Evolutionary conservation across 306 rosid genomes (phyloP), one percentile per base, ranked within the genome.

Genomic region (Cucurbita maxima): DNA sequence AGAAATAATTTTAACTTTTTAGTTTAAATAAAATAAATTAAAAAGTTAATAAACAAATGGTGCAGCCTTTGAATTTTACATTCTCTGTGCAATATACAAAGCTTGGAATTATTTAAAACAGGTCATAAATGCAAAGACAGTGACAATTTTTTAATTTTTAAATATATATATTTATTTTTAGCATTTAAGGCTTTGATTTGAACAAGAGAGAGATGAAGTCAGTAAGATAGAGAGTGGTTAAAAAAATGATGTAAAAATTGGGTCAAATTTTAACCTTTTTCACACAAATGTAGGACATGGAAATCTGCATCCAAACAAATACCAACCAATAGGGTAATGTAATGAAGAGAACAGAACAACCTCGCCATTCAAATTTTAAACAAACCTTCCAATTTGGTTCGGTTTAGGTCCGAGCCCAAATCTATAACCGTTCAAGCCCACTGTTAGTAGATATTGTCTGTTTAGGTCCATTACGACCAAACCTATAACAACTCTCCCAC

Each of bases 271-370:
- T 45, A 74, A 59, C 70, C 44, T 74, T 56, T 74, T 57, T 74
- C 70, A 74, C 77, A 58, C 71, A 74, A 74, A 58, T 43, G 77
- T 58, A 74, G 77, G 77, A 74, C 71, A 59, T 16, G 57, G n/a
- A 45, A 74, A 44, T 30, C 15, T 58, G 60, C 5, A 38, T 5
- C 48, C 22, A 74, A 58, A 20, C 68, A 55, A 57, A 74, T 57
- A 22, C 20, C 3, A 47, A 22, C 75, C 47, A 51, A 71, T 50
- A 70, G 74, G 57, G 36, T 7, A 47, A 47, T 55, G n/a, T 18
- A 19, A 30, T 15, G 20, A 30, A 36, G 11, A 12, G 4, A 3
- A 9, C 12, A 40, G 7, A 40, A 40, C 1, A 40, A 40, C 7
- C 1, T 40, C 4, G 43, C 34, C 34, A 30, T 30, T 30, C 34